phyloP scores from a whole-genome alignment of 2,329 filamentous ascomycete genomes.

The Cladobotryum protrusum region DNA sequence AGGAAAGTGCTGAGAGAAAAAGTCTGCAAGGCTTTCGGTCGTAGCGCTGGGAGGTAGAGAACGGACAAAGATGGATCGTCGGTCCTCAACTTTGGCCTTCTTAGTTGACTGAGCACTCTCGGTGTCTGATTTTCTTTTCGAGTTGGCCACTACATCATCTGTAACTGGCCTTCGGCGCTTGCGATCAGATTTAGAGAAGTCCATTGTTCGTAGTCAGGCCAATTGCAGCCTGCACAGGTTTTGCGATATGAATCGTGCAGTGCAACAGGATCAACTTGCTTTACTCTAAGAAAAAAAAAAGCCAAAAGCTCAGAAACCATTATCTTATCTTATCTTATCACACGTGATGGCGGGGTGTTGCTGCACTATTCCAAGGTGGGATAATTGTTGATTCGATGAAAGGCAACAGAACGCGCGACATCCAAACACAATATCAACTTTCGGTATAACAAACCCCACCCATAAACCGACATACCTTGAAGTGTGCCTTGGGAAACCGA shows the following conservation, averaged over 20 bases:
- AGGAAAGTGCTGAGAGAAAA: slow-evolving; percentile 91
- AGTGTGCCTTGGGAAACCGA: neutral
- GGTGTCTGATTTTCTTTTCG: slow-evolving; percentile 27
- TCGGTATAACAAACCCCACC: slow-evolving; percentile 1
- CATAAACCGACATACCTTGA: neutral
- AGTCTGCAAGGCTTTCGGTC: slow-evolving; percentile 73
- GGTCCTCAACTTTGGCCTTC: slow-evolving; percentile 53
- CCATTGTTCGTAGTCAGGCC: slow-evolving; percentile 18
- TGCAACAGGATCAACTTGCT: neutral
- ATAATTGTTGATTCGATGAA: slow-evolving; percentile 12
- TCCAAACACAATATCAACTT: slow-evolving; percentile 11
- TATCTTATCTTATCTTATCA: slow-evolving; percentile 8
- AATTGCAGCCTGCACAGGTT: neutral
- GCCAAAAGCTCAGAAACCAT: neutral
- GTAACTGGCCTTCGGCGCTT: slow-evolving; percentile 30
- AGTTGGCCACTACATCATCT: slow-evolving; percentile 25
- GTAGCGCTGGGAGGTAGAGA: slow-evolving; percentile 74
- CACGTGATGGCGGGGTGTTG: slow-evolving; percentile 10
- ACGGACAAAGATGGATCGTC: slow-evolving; percentile 81
- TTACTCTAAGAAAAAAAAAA: slow-evolving; percentile 8
- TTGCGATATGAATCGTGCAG: neutral
- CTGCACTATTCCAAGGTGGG: slow-evolving; percentile 10
- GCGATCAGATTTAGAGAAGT: slow-evolving; percentile 24
- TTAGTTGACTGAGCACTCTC: slow-evolving; percentile 37
- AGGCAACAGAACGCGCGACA: slow-evolving; percentile 3